phyloP scores from a whole-genome alignment of 2,329 filamentous ascomycete species.

The Stagonosporopsis tanaceti region DNA sequence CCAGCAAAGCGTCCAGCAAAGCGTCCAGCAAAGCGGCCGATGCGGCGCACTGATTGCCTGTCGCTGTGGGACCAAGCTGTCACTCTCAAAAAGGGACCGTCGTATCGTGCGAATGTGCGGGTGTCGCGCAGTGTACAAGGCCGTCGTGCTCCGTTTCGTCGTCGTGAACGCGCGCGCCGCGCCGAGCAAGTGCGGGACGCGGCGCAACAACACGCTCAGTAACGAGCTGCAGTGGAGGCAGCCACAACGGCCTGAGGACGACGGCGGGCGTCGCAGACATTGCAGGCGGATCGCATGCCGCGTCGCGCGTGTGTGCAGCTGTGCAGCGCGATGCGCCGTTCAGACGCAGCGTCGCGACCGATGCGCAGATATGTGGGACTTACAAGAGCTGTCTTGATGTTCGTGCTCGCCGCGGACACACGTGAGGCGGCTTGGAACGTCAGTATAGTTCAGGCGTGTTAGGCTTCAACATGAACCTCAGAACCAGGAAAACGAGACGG shows the following conservation, averaged over 20 bases:
- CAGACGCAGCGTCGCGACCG: conserved; percentile 11
- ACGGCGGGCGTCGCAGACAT: conserved; percentile 20
- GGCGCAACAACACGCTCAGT: conserved; percentile 31
- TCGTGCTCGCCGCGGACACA: conserved; percentile 22
- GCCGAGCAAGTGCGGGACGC: conserved; percentile 28
- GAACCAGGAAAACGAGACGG: neutral
- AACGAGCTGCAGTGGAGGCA: conserved; percentile 19
- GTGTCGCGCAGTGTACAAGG: conserved; percentile 37
- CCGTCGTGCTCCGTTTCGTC: conserved; percentile 42
- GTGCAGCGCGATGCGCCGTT: conserved; percentile 13
- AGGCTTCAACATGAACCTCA: conserved; percentile 15
- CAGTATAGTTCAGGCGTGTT: conserved; percentile 17
- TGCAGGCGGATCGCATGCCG: conserved; percentile 14
- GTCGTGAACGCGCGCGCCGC: conserved; percentile 39
- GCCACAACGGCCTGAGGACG: conserved; percentile 23
- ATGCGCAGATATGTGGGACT: conserved; percentile 21
- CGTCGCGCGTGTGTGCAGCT: conserved; percentile 3
- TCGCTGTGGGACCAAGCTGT: conserved; percentile 49
- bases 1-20: too few species aligned
- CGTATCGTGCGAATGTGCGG: conserved; percentile 36
- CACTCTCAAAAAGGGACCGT: conserved; percentile 43
- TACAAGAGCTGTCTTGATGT: conserved; percentile 21
- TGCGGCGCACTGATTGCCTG: conserved; percentile 40
- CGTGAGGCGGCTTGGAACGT: conserved; percentile 24
- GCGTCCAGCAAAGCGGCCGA: conserved; percentile 30